A percentile compares a stretch with the other conserved stretches of the same genome.
These are phyloP conservation scores for Globisporangium irregulare DNA, from an alignment of 352 stramenopile genomes.

Conservation along the genomic window DNA sequence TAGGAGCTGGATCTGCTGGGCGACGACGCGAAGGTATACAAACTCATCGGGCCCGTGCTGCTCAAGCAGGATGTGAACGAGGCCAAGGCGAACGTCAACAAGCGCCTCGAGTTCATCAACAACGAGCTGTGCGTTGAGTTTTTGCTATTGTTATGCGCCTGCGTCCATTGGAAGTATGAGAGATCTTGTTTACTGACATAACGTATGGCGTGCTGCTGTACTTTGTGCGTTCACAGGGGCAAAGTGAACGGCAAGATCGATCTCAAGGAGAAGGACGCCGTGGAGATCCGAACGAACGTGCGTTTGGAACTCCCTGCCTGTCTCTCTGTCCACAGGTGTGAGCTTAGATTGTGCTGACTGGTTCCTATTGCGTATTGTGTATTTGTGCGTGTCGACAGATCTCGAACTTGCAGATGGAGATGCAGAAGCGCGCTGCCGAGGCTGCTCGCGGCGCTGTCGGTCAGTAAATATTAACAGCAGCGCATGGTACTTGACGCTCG, in stretches of 20 bases:
- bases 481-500: background rate
- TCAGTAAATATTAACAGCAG: conserved; percentile 10
- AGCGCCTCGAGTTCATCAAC: conserved; percentile 96
- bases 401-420: conserved; percentile 86
- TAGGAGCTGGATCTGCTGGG: conserved; percentile 85
- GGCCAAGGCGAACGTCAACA: conserved; percentile 93
- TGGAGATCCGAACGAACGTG: conserved; percentile 86
- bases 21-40: conserved; percentile 91
- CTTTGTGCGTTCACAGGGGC: conserved; percentile 35
- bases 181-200: background rate
- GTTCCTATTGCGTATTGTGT: conserved; percentile 2
- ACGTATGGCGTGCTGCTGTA: background rate
- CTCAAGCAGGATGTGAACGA: conserved; percentile 94
- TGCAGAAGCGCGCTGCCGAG: conserved; percentile 84
- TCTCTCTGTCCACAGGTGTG: background rate
- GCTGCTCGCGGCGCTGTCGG: conserved; percentile 60
- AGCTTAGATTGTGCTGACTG: background rate
- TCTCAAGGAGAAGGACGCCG: conserved; percentile 88
- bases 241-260: conserved; percentile 88
- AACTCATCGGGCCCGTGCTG: conserved; percentile 93
- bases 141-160: background rate
- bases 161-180: background rate
- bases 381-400: conserved; percentile 48
- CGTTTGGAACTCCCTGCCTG: conserved; percentile 5
- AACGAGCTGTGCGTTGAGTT: conserved; percentile 80